phyloP scores from a whole-genome alignment of 2,329 filamentous ascomycete species.

The Stagonosporopsis vannaccii region DNA sequence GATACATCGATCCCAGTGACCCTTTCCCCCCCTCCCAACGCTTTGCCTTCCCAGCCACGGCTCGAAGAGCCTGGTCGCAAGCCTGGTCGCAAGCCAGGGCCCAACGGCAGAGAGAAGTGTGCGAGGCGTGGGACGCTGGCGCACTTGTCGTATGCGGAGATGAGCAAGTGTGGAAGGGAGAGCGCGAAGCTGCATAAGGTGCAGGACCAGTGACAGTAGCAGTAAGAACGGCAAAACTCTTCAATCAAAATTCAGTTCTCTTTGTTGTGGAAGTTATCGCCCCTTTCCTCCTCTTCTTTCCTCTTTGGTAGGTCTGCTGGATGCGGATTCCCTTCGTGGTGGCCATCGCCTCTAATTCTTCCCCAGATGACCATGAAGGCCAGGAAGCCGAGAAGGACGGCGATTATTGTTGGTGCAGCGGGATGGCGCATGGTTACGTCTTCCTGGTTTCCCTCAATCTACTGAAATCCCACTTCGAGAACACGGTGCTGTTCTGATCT shows the following conservation, averaged over 20 bases:
- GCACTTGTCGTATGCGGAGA: background rate
- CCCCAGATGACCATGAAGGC: slow-evolving; percentile 38
- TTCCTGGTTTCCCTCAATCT: background rate
- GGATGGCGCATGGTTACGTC: slow-evolving; percentile 42
- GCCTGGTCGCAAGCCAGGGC: background rate
- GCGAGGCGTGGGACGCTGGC: background rate
- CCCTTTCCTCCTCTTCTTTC: slow-evolving; percentile 14
- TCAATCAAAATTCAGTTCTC: background rate
- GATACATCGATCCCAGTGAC: background rate
- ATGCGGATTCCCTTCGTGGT: slow-evolving; percentile 50
- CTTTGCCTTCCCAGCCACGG: background rate
- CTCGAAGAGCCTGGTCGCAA: background rate
- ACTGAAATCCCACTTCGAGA: background rate
- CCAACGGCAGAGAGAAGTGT: background rate
- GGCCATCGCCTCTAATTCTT: slow-evolving; percentile 32
- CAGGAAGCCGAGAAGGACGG: slow-evolving; percentile 43
- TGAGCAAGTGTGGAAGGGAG: background rate
- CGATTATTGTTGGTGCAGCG: slow-evolving; percentile 43
- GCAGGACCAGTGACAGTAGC: background rate
- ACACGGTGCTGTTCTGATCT: background rate
- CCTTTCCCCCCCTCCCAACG: background rate
- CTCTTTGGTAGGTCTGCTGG: slow-evolving; percentile 40
- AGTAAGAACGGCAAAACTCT: background rate
- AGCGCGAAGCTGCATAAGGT: background rate
- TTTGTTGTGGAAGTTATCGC: background rate